Evolutionary conservation across 75 land plant species (phyloP).

Genomic region (Selaginella tamariscina): DNA sequence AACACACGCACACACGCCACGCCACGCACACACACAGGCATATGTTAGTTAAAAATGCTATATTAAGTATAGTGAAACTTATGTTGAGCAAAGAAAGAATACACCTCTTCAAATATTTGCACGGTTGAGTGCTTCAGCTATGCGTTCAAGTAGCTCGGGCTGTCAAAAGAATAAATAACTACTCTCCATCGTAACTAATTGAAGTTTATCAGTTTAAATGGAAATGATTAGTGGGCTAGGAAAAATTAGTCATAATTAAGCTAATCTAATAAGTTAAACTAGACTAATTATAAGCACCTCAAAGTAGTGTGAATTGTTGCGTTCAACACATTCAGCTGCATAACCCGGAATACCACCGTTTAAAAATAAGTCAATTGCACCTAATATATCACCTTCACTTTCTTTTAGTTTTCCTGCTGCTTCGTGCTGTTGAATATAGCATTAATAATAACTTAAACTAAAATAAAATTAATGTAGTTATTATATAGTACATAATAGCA

Average conservation of each 20-base stretch:
- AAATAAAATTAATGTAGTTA: background rate
- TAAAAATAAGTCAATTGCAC: constrained; percentile 23
- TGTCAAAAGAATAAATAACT: too few species aligned
- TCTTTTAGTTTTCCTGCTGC: constrained; percentile 27
- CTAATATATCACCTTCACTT: constrained; percentile 22
- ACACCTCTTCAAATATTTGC: constrained; percentile 29
- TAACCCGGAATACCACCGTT: constrained; percentile 26
- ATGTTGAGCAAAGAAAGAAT: constrained; percentile 5
- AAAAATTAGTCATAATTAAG: too few species aligned
- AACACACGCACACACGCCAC: too few species aligned
- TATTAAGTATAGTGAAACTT: too few species aligned
- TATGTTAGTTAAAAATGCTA: too few species aligned
- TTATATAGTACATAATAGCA: background rate
- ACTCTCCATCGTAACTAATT: too few species aligned
- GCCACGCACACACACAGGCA: too few species aligned
- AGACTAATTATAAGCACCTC: constrained; percentile 3
- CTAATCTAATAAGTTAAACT: too few species aligned
- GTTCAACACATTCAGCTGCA: constrained; percentile 30
- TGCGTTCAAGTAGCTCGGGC: constrained; percentile 20
- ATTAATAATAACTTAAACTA: background rate
- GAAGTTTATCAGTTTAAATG: too few species aligned
- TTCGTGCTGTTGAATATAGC: constrained; percentile 17
- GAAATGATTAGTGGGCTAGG: background rate
- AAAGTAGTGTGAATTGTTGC: constrained; percentile 11
- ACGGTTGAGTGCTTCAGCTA: constrained; percentile 20